Percentiles rank a stretch among this genome's conserved stretches.
Conservation (phyloP, 441 rosid genomes). For the Bocquillonia castaneifolia region DNA sequence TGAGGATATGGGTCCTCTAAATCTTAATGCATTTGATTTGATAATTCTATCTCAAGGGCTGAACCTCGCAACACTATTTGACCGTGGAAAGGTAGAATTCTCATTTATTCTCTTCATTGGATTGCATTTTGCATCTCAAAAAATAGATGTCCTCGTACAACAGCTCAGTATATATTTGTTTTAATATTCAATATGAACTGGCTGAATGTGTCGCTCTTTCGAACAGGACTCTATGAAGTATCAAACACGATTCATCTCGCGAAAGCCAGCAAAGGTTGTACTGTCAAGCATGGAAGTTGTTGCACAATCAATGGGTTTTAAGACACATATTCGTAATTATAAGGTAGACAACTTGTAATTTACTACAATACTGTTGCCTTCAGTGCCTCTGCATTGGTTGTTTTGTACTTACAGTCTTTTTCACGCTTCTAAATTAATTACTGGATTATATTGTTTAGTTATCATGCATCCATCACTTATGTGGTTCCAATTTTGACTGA, state of each 20-base stretch:
- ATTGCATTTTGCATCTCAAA: background rate
- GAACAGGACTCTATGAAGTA: constrained; percentile 69
- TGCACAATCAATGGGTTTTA: constrained; percentile 95
- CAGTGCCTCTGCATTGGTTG: background rate
- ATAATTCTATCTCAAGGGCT: constrained; percentile 89
- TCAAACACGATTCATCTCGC: constrained; percentile 83
- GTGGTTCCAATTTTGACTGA: background rate
- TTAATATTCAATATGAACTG: background rate
- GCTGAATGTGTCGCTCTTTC: constrained; percentile 10
- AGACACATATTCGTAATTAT: constrained; percentile 91
- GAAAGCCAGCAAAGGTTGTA: constrained; percentile 78
- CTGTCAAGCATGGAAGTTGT: constrained; percentile 96
- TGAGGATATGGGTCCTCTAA: constrained; percentile 68
- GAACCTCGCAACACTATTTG: constrained; percentile 85
- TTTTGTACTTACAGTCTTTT: background rate
- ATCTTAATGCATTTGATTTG: constrained; percentile 87
- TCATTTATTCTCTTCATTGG: constrained; percentile 6
- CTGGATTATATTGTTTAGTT: background rate
- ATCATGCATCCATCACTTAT: background rate
- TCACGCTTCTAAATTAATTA: background rate
- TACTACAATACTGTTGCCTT: background rate
- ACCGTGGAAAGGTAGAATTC: constrained; percentile 70
- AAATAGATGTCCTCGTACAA: background rate
- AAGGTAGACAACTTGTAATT: constrained; percentile 47
- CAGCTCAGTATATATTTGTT: constrained; percentile 13